These are phyloP conservation scores for Lanmaoa rubissima DNA, from an alignment of 768 basidiomycete genomes.

Conservation along the genomic window DNA sequence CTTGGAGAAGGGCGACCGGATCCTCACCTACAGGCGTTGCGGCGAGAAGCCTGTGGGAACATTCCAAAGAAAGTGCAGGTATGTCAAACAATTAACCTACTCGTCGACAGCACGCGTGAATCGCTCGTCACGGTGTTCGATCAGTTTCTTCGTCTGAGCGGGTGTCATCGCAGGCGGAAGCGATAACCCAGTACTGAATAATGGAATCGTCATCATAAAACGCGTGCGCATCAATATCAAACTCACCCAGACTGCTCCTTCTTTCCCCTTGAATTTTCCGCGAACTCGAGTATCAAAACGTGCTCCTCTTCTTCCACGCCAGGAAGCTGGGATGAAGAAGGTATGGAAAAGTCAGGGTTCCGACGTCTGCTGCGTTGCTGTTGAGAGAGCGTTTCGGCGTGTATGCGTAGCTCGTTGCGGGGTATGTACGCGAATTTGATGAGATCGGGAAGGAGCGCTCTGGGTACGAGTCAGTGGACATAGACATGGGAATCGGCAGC, in stretches of 20 bases:
- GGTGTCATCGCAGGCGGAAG: constrained; percentile 46
- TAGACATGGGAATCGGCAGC: background rate
- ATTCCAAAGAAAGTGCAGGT: background rate
- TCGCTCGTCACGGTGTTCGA: constrained; percentile 64
- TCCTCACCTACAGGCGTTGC: constrained; percentile 55
- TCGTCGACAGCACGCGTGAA: constrained; percentile 70
- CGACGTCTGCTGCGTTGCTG: constrained; percentile 27
- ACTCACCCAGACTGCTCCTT: constrained; percentile 29
- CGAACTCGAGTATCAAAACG: constrained; percentile 52
- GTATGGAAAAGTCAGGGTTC: constrained; percentile 43
- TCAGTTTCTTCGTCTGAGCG: constrained; percentile 60
- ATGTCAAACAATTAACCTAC: constrained; percentile 36
- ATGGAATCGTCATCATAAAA: background rate
- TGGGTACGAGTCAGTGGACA: constrained; percentile 24
- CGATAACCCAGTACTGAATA: constrained; percentile 17
- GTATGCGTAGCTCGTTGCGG: constrained; percentile 55
- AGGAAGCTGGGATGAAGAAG: constrained; percentile 27
- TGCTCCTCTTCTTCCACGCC: constrained; percentile 40
- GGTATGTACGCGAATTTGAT: constrained; percentile 83
- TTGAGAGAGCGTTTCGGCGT: constrained; percentile 36
- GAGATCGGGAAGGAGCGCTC: constrained; percentile 78
- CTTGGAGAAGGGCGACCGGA: constrained; percentile 58
- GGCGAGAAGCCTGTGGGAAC: constrained; percentile 48
- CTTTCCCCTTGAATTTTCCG: constrained; percentile 41
- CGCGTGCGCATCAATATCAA: background rate